Conservation (phyloP, 306 rosid genomes). For the Cucurbita pepo region DNA sequence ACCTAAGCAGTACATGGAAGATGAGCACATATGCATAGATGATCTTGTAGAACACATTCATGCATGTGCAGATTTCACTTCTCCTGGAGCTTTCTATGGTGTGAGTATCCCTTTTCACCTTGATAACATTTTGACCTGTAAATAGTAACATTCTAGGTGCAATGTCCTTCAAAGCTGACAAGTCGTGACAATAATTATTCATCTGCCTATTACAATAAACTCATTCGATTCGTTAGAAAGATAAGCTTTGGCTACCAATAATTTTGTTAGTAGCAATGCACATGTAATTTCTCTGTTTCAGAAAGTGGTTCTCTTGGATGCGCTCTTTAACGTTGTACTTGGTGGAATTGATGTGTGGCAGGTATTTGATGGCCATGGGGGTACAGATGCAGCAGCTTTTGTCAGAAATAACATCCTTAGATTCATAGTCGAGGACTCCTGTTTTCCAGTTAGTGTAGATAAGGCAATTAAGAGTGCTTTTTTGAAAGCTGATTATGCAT, state of each 20-base stretch:
- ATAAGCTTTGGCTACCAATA: not conserved
- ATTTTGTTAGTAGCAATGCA: not conserved
- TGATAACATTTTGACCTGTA: not conserved
- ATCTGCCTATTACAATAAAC: not conserved
- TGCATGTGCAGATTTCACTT: conserved; percentile 27
- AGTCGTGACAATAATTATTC: not conserved
- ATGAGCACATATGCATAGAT: conserved; percentile 64
- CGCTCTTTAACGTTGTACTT: not conserved
- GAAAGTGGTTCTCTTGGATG: not conserved
- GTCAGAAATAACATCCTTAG: conserved; percentile 54
- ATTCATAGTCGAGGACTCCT: conserved; percentile 52
- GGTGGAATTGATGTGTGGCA: conserved; percentile 10
- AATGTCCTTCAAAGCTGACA: no score
- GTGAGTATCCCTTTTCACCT: conserved; percentile 22
- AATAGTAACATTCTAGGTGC: not conserved
- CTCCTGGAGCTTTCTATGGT: conserved; percentile 68
- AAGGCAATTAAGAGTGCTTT: conserved; percentile 58
- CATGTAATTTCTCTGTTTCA: not conserved
- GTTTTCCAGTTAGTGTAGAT: conserved; percentile 42
- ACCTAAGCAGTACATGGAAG: conserved; percentile 77
- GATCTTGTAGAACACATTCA: conserved; percentile 42
- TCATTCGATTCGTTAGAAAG: not conserved
- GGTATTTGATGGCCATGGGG: conserved; percentile 92
- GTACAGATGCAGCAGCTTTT: conserved; percentile 59
- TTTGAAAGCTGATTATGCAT: conserved; percentile 60